These are phyloP conservation scores for Cubamyces sp. DNA, from an alignment of 768 basidiomycete species.

Conservation along the genomic window DNA sequence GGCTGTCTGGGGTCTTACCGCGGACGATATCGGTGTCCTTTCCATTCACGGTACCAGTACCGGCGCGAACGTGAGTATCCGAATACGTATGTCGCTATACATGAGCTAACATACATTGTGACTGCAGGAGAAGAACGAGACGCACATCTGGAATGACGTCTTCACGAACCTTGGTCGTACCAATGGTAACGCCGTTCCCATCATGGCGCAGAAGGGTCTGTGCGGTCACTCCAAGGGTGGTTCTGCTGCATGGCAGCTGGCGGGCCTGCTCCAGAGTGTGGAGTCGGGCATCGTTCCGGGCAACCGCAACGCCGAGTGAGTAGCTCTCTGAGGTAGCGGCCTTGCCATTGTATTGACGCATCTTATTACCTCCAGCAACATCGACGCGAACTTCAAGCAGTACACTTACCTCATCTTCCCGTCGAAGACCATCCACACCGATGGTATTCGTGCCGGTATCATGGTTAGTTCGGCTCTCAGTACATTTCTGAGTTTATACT, in stretches of 20 bases:
- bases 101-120: conserved; percentile 16
- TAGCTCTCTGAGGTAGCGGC: conserved; percentile 23
- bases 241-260: conserved; percentile 97
- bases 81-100: neutral
- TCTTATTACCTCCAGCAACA: conserved; percentile 58
- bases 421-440: conserved; percentile 93
- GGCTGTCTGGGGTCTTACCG: conserved; percentile 94
- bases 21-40: conserved; percentile 89
- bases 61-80: conserved; percentile 64
- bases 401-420: conserved; percentile 96
- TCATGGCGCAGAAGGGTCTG: conserved; percentile 97
- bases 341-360: neutral
- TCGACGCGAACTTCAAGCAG: conserved; percentile 90
- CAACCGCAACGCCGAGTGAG: conserved; percentile 95
- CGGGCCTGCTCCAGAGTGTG: conserved; percentile 87
- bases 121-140: conserved; percentile 92
- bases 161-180: conserved; percentile 88
- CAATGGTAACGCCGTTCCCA: conserved; percentile 94
- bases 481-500: neutral
- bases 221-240: conserved; percentile 99
- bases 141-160: conserved; percentile 94
- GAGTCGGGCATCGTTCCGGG: conserved; percentile 88
- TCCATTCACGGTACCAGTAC: conserved; percentile 92
- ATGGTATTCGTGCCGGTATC: conserved; percentile 84
- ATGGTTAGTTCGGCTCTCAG: conserved; percentile 60